Evolutionary conservation across 495 filamentous ascomycete genomes (phyloP).

Genomic region (Corynascus novoguineensis): DNA sequence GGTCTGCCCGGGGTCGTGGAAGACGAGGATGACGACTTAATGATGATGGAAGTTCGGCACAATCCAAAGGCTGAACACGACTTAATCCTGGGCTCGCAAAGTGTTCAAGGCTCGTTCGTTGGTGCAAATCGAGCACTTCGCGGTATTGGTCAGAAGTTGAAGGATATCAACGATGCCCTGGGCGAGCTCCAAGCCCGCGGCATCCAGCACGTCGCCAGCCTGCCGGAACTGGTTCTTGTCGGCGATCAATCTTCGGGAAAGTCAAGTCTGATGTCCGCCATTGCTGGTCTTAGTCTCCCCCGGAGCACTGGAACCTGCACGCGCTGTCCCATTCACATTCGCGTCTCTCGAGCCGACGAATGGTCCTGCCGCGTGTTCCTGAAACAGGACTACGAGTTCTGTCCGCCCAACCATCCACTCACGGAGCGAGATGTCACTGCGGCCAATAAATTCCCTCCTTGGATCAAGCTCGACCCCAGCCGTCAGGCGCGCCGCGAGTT

Average conservation of each 20-base stretch:
- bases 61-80: neutral
- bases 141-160: constrained; percentile 40
- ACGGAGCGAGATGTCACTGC: constrained; percentile 37
- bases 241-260: constrained; percentile 82
- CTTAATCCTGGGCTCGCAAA: constrained; percentile 4
- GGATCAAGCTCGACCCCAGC: constrained; percentile 26
- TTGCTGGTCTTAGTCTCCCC: constrained; percentile 72
- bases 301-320: constrained; percentile 67
- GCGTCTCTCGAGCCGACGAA: constrained; percentile 50
- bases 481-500: constrained; percentile 34
- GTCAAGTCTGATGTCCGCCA: constrained; percentile 70
- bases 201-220: constrained; percentile 50
- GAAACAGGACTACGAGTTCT: constrained; percentile 50
- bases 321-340: constrained; percentile 70
- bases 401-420: constrained; percentile 26
- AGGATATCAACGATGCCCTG: constrained; percentile 44
- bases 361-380: constrained; percentile 64
- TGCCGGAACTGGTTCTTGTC: constrained; percentile 72
- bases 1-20: neutral
- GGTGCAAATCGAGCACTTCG: constrained; percentile 34
- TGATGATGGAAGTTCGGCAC: constrained; percentile 21
- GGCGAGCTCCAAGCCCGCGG: constrained; percentile 43
- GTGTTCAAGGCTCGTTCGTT: constrained; percentile 26
- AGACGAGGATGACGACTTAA: constrained; percentile 15
- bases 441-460: constrained; percentile 42